Evolutionary conservation across 345 rosid genomes (phyloP).

Genomic region (Boechera divaricarpa): DNA sequence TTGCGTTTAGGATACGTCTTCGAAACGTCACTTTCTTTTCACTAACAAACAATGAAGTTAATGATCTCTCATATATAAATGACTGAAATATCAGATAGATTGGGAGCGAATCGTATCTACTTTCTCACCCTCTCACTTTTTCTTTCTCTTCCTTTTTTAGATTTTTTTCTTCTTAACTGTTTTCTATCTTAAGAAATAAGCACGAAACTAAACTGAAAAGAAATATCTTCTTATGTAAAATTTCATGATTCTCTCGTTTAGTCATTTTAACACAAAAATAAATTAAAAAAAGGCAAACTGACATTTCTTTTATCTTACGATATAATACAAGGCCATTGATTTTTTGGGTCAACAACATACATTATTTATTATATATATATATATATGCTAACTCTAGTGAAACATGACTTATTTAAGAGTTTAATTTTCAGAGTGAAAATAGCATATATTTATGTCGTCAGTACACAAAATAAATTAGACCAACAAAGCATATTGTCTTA

Average conservation of each 20-base stretch:
- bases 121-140: constrained; percentile 34
- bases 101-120: constrained; percentile 43
- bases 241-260: background rate
- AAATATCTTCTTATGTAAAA: background rate
- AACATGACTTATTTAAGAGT: too few species aligned
- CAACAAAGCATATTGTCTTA: too few species aligned
- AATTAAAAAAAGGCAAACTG: background rate
- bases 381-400: too few species aligned
- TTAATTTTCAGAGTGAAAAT: too few species aligned
- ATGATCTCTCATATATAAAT: constrained; percentile 37
- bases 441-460: too few species aligned
- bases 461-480: too few species aligned
- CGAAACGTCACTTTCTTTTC: constrained; percentile 45
- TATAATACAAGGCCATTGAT: background rate
- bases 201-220: background rate
- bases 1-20: constrained; percentile 46
- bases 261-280: background rate
- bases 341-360: background rate
- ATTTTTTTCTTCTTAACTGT: background rate
- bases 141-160: constrained; percentile 29
- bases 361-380: too few species aligned
- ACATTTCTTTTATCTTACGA: background rate
- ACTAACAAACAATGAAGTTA: constrained; percentile 39
- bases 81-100: constrained; percentile 41
- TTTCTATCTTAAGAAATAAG: background rate